Evolutionary conservation across 1,284 basidiomycete genomes (phyloP), one percentile per base, ranked within the genome.

Genomic region (Ganoderma multipileum): DNA sequence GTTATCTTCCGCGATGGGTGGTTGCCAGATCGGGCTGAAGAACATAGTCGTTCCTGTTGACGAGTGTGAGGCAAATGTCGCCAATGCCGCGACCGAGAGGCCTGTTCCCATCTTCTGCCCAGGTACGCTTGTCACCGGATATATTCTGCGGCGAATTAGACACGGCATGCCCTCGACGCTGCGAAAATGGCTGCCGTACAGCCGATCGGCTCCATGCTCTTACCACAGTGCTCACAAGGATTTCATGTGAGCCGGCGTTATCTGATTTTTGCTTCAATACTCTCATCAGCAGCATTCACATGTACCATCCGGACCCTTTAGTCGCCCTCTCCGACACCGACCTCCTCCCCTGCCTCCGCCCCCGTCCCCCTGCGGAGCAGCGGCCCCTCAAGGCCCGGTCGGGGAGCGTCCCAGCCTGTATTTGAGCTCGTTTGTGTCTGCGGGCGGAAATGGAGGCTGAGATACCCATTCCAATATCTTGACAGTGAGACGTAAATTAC

Each of bases 401-500:
- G 54, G 54, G 54, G 54, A 55, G 16, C 54, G 16, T 55, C 54
- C 55, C 9, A 33, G 20, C 20, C 55, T n/a, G 5, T 58, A 58
- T 58, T 58, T 58, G 55, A 58, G 33, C 58, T 30, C 55, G 55
- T 58, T 58, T 58, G 55, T 23, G 30, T 30, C 33, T 38, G 39
- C 18, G 66, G 28, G 64, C 64, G 58, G 59, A 63, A 64, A 65
- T 26, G 68, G 65, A 63, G 67, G 68, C 41, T 42, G 63, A 65
- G 64, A 64, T 72, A 61, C 66, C 38, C 61, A 63, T 69, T 66
- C 62, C 26, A 55, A 50, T 62, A 64, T 69, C 33, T 39, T 68
- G 65, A 60, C 69, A 72, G 69, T 68, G 72, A 71, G 73, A 72
- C 72, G 72, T 75, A 69, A 74, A 84, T 89, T 89, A 89, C 88